Conservation (phyloP, 192 early-diverging fungal species). For the Coemansia sp. region DNA sequence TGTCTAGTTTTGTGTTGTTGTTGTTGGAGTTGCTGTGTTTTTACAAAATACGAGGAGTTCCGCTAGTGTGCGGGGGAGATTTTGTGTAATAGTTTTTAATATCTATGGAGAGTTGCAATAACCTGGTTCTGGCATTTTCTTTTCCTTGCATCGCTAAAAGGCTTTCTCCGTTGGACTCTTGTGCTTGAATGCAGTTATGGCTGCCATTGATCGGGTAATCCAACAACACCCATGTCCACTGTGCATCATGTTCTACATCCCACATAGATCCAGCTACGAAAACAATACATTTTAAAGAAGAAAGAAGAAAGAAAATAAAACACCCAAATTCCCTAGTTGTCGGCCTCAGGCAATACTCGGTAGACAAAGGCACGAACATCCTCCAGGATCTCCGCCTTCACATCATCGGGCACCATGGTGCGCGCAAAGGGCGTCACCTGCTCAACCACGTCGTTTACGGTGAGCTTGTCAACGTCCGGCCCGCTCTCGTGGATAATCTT, state of each 20-base stretch:
- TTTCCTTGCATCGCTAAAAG: background rate
- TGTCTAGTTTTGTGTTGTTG: background rate
- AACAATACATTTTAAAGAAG: constrained; percentile 2
- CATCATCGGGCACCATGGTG: constrained; percentile 39
- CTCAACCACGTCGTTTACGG: constrained; percentile 49
- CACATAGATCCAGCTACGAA: background rate
- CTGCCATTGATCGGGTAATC: background rate
- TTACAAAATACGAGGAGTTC: background rate
- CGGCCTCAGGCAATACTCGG: constrained; percentile 41
- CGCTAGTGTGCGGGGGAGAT: too few relatives aligned
- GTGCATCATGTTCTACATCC: background rate
- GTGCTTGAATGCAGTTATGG: background rate
- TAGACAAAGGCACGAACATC: constrained; percentile 48
- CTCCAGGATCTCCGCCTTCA: constrained; percentile 50
- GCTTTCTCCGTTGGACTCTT: background rate
- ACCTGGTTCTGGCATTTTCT: background rate
- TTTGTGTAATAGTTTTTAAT: background rate
- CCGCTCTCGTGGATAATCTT: constrained; percentile 36
- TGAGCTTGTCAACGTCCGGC: constrained; percentile 31
- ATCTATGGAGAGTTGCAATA: background rate
- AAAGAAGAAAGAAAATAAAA: constrained; percentile 6
- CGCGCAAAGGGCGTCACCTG: constrained; percentile 51
- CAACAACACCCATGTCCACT: too few relatives aligned
- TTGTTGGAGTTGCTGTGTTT: background rate
- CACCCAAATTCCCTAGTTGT: constrained; percentile 1